Evolutionary conservation across 2,329 filamentous ascomycete genomes (phyloP).

Genomic region (Ophiostoma fasciatum): DNA sequence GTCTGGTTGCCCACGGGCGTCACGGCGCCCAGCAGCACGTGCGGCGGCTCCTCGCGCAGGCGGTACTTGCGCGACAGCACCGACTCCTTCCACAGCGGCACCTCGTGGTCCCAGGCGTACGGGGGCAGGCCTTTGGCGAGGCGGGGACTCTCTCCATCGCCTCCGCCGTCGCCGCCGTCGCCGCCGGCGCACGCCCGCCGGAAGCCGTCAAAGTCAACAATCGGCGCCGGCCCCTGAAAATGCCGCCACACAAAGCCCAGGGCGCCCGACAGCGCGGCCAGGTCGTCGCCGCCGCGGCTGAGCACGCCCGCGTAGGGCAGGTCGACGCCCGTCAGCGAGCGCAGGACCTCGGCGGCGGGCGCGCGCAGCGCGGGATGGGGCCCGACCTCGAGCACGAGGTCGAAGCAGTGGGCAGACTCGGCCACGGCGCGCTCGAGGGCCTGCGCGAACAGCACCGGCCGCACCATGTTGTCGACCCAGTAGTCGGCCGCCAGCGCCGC

Average conservation of each 20-base stretch:
- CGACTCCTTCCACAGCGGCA: slow-evolving; percentile 12
- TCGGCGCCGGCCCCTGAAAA: slow-evolving; percentile 1
- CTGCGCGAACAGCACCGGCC: slow-evolving; percentile 17
- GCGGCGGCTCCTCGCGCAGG: slow-evolving; percentile 14
- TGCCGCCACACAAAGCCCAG: slow-evolving; percentile 8
- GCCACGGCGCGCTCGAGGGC: slow-evolving; percentile 7
- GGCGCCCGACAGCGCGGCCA: slow-evolving; percentile 5
- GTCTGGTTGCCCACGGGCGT: slow-evolving; percentile 19
- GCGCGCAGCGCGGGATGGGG: slow-evolving; percentile 15
- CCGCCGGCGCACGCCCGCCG: slow-evolving; percentile 2
- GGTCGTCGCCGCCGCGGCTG: slow-evolving; percentile 7
- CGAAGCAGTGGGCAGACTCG: slow-evolving; percentile 6
- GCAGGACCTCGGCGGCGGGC: slow-evolving; percentile 12
- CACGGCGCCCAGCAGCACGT: slow-evolving; percentile 21
- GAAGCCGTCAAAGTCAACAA: slow-evolving; percentile 11
- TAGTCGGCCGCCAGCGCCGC: slow-evolving; percentile 13
- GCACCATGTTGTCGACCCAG: slow-evolving; percentile 19
- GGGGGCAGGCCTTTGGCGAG: slow-evolving; percentile 9
- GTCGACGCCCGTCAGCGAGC: slow-evolving; percentile 12
- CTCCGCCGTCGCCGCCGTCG: not conserved
- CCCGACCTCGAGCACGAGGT: slow-evolving; percentile 16
- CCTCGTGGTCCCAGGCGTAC: slow-evolving; percentile 12
- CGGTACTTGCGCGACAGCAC: slow-evolving; percentile 16
- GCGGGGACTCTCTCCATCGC: not conserved
- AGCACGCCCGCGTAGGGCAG: slow-evolving; percentile 7